A percentile compares a stretch with the other conserved stretches of the same genome.
These are phyloP conservation scores for Isatis tinctoria DNA, from an alignment of 345 rosid genomes.

Conservation along the genomic window DNA sequence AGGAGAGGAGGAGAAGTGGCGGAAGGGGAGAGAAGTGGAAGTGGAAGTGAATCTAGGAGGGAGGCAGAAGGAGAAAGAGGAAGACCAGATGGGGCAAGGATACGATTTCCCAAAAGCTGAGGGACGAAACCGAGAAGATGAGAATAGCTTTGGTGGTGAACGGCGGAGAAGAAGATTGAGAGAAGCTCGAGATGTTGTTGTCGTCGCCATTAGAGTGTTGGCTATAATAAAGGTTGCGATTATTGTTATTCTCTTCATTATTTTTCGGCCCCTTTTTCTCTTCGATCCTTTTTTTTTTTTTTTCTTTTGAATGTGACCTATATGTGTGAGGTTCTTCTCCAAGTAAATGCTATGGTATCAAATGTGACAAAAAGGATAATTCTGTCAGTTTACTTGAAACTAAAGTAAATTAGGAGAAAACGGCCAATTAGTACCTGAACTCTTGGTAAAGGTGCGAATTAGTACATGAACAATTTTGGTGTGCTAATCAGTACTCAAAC, in stretches of 20 bases:
- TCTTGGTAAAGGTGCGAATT: no score
- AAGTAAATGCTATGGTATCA: background rate
- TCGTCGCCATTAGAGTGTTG: slow-evolving; percentile 37
- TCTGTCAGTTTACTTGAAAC: background rate
- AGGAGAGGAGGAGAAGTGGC: slow-evolving; percentile 21
- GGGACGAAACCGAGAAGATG: slow-evolving; percentile 36
- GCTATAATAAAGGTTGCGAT: slow-evolving; percentile 19
- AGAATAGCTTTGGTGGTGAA: slow-evolving; percentile 13
- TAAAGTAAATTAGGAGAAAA: background rate
- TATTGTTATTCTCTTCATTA: slow-evolving; percentile 28
- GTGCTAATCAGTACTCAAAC: no score
- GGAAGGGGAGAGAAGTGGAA: slow-evolving; percentile 16
- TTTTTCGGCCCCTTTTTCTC: background rate
- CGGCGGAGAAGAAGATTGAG: slow-evolving; percentile 38
- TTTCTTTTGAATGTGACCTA: background rate
- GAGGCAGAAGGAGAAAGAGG: slow-evolving; percentile 48
- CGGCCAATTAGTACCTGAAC: no score
- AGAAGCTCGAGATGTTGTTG: slow-evolving; percentile 34
- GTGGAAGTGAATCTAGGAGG: slow-evolving; percentile 23
- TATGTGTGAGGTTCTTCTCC: background rate
- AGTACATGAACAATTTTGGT: no score
- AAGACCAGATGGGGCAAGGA: slow-evolving; percentile 56
- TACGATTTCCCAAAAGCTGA: slow-evolving; percentile 33
- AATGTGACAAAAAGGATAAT: background rate
- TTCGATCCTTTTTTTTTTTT: background rate